Evolutionary conservation across 2,329 filamentous ascomycete species (phyloP), one percentile per base, ranked within the genome.

Genomic region (Colletotrichum brevisporum): DNA sequence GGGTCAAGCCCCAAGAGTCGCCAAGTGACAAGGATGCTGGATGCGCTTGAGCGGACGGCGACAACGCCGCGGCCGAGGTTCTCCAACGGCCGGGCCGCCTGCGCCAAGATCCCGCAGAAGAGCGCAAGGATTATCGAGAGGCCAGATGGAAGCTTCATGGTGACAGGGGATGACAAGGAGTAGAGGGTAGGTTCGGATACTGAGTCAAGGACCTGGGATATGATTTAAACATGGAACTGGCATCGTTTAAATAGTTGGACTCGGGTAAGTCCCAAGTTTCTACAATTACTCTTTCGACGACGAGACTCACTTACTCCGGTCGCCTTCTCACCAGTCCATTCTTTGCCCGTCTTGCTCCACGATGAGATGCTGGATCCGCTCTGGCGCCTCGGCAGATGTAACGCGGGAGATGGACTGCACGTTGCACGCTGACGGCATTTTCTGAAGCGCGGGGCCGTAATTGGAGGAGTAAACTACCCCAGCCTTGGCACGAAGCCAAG

Each of bases 1-100:
- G 72, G 65, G 26, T 74, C 73, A n/a, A 74, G 73, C 1, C 73
- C 73, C 1, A 74, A 67, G 2, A 74, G 71, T 2, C 73, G 62
- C 73, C 73, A 74, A 8, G 60, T 66, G 12, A 74, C 62, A 0
- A 74, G 59, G 2, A 72, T 64, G n/a, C 64, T 56, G 5, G 48
- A 56, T 4, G 67, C 61, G 56, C 67, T 73, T 36, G 70, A 64
- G 16, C 72, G 72, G 26, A 74, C 71, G n/a, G 73, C 73, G 1
- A 74, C 70, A 2, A 74, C 71, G 4, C 73, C 73, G 1, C 73
- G 70, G 15, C 71, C 69, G 2, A 74, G 71, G 3, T 71, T 71
- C 45, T 74, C 73, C 58, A 74, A 70, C 5, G 63, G 63, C 48
- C 63, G 63, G 6, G 55, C 41, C 26, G 63, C 63, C 18, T 60